Conservation (phyloP, 768 basidiomycete genomes). For the Pulveroboletus frians region DNA sequence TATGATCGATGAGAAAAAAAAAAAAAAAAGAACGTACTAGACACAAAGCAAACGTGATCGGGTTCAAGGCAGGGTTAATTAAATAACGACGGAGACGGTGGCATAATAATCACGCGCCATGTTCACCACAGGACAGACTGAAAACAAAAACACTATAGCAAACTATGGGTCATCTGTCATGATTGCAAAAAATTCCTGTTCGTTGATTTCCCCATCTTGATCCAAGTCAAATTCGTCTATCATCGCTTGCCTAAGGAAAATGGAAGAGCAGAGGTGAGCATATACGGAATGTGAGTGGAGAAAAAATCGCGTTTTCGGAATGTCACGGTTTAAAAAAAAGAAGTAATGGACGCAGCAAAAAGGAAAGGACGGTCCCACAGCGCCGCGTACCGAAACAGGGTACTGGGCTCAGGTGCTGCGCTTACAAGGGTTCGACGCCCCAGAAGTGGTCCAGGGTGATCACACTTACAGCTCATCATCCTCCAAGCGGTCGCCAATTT, state of each 20-base stretch:
- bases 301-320: conserved; percentile 14
- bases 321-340: conserved; percentile 24
- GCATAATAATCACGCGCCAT: conserved; percentile 10
- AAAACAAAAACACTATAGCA: background rate
- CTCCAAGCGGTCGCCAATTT: conserved; percentile 91
- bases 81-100: conserved; percentile 14
- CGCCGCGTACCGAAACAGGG: conserved; percentile 25
- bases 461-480: conserved; percentile 90
- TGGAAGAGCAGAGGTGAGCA: conserved; percentile 29
- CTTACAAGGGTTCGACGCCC: conserved; percentile 14
- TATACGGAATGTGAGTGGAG: conserved; percentile 20
- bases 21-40: conserved; percentile 19
- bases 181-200: conserved; percentile 94
- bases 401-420: conserved; percentile 27
- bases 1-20: conserved; percentile 19
- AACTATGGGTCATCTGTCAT: conserved; percentile 91
- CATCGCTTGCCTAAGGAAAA: conserved; percentile 85
- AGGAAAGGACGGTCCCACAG: conserved; percentile 15
- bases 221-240: conserved; percentile 99
- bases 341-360: conserved; percentile 7
- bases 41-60: conserved; percentile 14
- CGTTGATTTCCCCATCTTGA: conserved; percentile 95
- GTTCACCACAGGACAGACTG: background rate
- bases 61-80: conserved; percentile 17
- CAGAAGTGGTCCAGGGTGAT: conserved; percentile 9